phyloP scores from a whole-genome alignment of 495 filamentous ascomycete genomes.

The Trichoderma asperelloides region DNA sequence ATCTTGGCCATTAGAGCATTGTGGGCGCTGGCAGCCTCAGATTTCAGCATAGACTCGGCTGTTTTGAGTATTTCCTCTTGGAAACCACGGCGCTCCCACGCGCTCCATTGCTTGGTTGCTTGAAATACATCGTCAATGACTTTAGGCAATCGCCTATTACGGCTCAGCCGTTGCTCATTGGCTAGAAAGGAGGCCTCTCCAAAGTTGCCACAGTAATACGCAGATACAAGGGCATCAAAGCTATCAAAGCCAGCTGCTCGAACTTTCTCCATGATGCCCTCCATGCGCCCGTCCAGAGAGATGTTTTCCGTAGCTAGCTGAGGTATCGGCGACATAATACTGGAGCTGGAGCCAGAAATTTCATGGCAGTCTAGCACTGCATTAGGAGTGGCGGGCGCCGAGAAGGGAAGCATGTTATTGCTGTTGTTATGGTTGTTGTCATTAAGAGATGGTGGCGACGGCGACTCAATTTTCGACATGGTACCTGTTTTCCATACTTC shows the following conservation, averaged over 20 bases:
- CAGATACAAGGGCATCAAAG: constrained; percentile 8
- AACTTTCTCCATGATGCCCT: constrained; percentile 7
- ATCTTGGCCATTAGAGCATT: neutral
- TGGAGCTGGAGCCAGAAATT: neutral
- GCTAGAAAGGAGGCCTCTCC: neutral
- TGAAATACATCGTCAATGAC: neutral
- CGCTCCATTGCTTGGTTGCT: neutral
- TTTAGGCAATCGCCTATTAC: constrained; percentile 6
- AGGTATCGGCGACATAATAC: neutral
- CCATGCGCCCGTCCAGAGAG: constrained; percentile 7
- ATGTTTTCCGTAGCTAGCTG: neutral
- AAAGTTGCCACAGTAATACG: constrained; percentile 5
- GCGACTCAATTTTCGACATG: neutral
- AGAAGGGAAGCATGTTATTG: neutral
- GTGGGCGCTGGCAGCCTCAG: neutral
- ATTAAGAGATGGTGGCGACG: neutral
- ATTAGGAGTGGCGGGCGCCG: neutral
- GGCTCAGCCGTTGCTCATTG: constrained; percentile 5
- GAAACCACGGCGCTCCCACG: constrained; percentile 7
- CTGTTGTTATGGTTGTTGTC: too few species aligned
- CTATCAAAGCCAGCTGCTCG: constrained; percentile 9
- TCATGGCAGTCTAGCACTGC: neutral
- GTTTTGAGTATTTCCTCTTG: constrained; percentile 8
- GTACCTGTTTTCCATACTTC: constrained; percentile 5
- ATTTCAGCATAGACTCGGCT: neutral